Conservation (phyloP, 495 filamentous ascomycete species). For the Penicillium canariense region DNA sequence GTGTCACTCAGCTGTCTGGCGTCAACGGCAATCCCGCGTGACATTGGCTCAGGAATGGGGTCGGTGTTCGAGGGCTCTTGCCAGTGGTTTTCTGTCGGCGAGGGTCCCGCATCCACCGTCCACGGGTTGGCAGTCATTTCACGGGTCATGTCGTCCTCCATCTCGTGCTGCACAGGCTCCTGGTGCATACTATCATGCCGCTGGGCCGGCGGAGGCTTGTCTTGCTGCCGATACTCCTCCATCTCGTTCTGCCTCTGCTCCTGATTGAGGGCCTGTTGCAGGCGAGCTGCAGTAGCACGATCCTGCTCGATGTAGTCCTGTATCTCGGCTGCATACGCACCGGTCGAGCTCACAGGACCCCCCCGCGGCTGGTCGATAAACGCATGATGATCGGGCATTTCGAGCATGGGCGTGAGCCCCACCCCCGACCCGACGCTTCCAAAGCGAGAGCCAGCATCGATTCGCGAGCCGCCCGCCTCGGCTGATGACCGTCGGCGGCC, state of each 20-base stretch:
- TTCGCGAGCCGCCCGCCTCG: neutral
- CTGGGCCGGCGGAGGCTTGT: neutral
- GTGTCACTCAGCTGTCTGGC: neutral
- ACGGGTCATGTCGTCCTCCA: neutral
- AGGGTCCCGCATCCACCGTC: neutral
- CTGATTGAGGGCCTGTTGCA: neutral
- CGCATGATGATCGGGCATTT: neutral
- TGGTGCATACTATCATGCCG: neutral
- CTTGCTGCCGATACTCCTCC: neutral
- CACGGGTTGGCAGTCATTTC: conserved; percentile 2
- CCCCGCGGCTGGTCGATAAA: neutral
- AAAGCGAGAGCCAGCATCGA: neutral
- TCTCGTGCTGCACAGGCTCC: neutral
- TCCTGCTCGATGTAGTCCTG: neutral
- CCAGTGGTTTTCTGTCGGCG: neutral
- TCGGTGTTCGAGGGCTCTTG: neutral
- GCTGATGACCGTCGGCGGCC: neutral
- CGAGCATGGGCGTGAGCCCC: neutral
- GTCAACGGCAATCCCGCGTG: neutral
- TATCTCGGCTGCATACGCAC: neutral
- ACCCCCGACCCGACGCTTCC: neutral
- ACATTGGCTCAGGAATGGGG: neutral
- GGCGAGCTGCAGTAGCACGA: neutral
- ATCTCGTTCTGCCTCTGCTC: neutral
- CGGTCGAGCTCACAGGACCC: neutral